Evolutionary conservation across 768 basidiomycete genomes (phyloP).

Genomic region (Lanmaoa pseudosensibilis): DNA sequence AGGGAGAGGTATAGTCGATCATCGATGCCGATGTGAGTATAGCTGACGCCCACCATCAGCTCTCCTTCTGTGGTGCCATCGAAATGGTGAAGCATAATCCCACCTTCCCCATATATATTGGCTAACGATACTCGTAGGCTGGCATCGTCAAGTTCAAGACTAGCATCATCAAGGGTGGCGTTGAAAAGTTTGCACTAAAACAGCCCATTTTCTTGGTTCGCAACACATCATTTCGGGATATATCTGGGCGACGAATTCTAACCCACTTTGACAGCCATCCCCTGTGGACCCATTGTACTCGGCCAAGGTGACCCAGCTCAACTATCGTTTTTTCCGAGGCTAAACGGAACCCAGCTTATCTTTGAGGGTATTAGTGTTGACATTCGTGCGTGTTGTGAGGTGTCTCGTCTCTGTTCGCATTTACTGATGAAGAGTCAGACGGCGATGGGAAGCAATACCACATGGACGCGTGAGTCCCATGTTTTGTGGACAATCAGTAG

Average conservation of each 20-base stretch:
- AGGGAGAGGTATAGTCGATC: conserved; percentile 54
- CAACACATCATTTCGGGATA: not conserved
- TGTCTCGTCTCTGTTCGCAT: not conserved
- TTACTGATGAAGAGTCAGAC: conserved; percentile 37
- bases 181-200: conserved; percentile 71
- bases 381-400: conserved; percentile 44
- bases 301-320: conserved; percentile 45
- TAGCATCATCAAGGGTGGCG: conserved; percentile 70
- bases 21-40: not conserved
- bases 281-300: conserved; percentile 76
- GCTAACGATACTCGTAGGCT: conserved; percentile 38
- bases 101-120: not conserved
- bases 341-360: conserved; percentile 44
- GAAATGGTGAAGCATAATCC: conserved; percentile 53
- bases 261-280: conserved; percentile 50
- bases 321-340: not conserved
- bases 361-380: conserved; percentile 79
- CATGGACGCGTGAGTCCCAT: conserved; percentile 63
- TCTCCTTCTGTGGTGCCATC: conserved; percentile 76
- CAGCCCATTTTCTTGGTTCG: conserved; percentile 73
- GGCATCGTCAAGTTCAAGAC: conserved; percentile 72
- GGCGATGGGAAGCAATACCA: conserved; percentile 74
- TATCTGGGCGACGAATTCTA: not conserved
- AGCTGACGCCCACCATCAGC: conserved; percentile 31
- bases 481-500: not conserved